phyloP scores from a whole-genome alignment of 2,329 filamentous ascomycete species.

The Pezicula carpinea region DNA sequence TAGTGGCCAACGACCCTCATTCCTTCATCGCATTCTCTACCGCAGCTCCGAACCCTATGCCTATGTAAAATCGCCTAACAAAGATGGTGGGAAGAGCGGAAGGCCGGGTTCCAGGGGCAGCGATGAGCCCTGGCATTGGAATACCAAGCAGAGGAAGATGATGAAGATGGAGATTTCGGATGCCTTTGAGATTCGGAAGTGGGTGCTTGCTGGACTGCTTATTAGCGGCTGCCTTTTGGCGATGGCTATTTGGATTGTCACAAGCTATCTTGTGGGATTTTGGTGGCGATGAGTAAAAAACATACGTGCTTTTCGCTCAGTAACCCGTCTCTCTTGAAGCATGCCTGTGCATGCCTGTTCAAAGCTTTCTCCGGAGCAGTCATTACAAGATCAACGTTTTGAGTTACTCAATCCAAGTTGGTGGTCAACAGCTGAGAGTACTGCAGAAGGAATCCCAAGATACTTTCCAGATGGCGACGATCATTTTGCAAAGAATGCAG shows the following conservation, averaged over 20 bases:
- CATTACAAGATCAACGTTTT: too few relatives aligned
- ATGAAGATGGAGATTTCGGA: slow-evolving; percentile 28
- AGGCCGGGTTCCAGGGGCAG: not conserved
- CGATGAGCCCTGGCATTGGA: slow-evolving; percentile 27
- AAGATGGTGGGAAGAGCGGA: not conserved
- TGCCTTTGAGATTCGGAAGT: slow-evolving; percentile 26
- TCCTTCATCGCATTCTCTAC: not conserved
- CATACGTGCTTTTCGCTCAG: too few relatives aligned
- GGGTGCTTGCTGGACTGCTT: slow-evolving; percentile 20
- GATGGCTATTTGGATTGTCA: not conserved
- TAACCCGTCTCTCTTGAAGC: too few relatives aligned
- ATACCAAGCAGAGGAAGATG: slow-evolving; percentile 27
- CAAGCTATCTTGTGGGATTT: not conserved
- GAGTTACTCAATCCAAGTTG: too few relatives aligned
- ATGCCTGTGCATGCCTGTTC: too few relatives aligned
- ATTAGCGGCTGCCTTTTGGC: slow-evolving; percentile 1
- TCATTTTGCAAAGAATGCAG: too few relatives aligned
- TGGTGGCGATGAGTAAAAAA: not conserved
- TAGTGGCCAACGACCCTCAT: slow-evolving; percentile 4
- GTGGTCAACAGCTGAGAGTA: too few relatives aligned
- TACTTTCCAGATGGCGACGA: too few relatives aligned
- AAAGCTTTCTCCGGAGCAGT: too few relatives aligned
- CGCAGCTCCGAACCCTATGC: slow-evolving; percentile 15
- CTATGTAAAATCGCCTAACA: slow-evolving; percentile 17
- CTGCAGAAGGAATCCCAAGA: too few relatives aligned